phyloP scores from a whole-genome alignment of 345 rosid species.

The Hypericum perforatum region DNA sequence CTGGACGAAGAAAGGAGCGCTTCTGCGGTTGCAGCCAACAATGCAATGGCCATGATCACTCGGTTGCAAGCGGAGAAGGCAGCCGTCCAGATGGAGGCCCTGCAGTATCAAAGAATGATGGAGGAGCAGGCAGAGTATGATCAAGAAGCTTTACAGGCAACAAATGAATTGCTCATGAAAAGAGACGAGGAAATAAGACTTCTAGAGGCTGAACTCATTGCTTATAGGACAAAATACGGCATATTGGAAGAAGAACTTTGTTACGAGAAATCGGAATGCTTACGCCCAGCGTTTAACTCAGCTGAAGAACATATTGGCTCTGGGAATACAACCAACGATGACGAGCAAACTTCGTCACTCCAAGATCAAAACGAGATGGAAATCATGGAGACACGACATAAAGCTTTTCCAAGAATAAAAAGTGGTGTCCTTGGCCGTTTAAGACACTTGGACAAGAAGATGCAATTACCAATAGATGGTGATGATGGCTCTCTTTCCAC shows the following conservation, averaged over 20 bases:
- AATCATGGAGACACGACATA: constrained; percentile 3
- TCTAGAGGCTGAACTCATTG: constrained; percentile 58
- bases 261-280: constrained; percentile 17
- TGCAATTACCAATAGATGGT: constrained; percentile 4
- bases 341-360: constrained; percentile 5
- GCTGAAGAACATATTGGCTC: constrained; percentile 13
- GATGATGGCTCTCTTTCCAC: constrained; percentile 15
- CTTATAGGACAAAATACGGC: constrained; percentile 49
- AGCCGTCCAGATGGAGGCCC: constrained; percentile 92
- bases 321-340: constrained; percentile 5
- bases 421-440: constrained; percentile 10
- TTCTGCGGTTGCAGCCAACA: constrained; percentile 84
- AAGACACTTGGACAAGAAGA: constrained; percentile 19
- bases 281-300: constrained; percentile 13
- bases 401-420: constrained; percentile 7
- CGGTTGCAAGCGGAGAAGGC: constrained; percentile 85
- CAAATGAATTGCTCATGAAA: constrained; percentile 37
- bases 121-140: constrained; percentile 94
- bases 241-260: constrained; percentile 18
- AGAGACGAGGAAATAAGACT: constrained; percentile 52
- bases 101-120: constrained; percentile 97
- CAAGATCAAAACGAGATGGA: constrained; percentile 13
- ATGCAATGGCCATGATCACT: constrained; percentile 93
- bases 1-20: constrained; percentile 85
- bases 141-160: constrained; percentile 67